Percentiles rank a stretch among this genome's conserved stretches.
phyloP scores from a whole-genome alignment of 257 asterid genomes.

The Prunella vulgaris region DNA sequence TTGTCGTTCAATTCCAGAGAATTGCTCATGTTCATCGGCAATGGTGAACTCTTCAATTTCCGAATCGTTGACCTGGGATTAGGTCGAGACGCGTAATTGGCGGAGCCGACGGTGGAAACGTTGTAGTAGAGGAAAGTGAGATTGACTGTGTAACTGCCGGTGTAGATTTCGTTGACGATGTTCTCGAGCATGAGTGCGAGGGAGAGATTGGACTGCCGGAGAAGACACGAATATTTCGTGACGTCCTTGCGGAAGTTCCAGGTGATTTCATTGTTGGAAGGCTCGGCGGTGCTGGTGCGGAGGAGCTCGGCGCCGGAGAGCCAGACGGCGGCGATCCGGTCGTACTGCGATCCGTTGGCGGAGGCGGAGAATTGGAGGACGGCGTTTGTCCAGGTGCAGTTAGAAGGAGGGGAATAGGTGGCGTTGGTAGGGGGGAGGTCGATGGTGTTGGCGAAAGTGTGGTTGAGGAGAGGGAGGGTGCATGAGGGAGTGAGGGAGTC shows the following conservation, averaged over 20 bases:
- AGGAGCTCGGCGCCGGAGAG: conserved; percentile 73
- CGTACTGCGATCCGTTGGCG: conserved; percentile 67
- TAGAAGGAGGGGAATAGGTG: conserved; percentile 50
- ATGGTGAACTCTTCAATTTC: conserved; percentile 19
- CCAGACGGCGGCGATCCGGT: conserved; percentile 86
- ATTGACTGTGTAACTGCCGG: conserved; percentile 53
- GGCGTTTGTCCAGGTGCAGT: conserved; percentile 71
- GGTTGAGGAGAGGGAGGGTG: conserved; percentile 45
- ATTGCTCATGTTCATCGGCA: neutral
- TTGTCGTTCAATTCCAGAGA: conserved; percentile 34
- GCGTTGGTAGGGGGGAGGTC: conserved; percentile 51
- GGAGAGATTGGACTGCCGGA: conserved; percentile 39
- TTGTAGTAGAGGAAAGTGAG: conserved; percentile 58
- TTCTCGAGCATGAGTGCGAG: conserved; percentile 85
- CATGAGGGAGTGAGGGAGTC: conserved; percentile 50
- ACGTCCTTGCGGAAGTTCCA: conserved; percentile 78
- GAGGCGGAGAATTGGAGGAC: conserved; percentile 52
- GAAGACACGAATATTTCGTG: conserved; percentile 58
- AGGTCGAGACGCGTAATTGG: conserved; percentile 2
- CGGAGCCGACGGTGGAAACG: neutral
- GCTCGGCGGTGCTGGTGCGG: conserved; percentile 90
- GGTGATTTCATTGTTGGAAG: conserved; percentile 45
- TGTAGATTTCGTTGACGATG: conserved; percentile 53
- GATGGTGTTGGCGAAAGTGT: conserved; percentile 62
- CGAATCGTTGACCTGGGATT: conserved; percentile 10